phyloP scores from a whole-genome alignment of 768 basidiomycete genomes.

The Butyriboletus loyo region DNA sequence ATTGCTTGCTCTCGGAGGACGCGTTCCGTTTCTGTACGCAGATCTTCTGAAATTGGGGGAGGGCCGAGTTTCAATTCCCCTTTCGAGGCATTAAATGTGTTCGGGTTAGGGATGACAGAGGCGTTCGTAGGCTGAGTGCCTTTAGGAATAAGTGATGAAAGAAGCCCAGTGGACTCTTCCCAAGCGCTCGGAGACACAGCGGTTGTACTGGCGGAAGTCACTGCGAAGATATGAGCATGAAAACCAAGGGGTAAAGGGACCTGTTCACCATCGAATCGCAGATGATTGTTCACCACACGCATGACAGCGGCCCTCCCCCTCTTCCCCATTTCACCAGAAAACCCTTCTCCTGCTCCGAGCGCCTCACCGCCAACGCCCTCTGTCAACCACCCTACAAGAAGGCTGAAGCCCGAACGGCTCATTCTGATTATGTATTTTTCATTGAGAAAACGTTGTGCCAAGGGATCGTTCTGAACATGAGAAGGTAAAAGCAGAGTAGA shows the following conservation, averaged over 20 bases:
- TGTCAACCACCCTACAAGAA: conserved; percentile 94
- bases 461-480: conserved; percentile 80
- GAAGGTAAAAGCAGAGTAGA: conserved; percentile 76
- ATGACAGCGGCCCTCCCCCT: conserved; percentile 87
- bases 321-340: conserved; percentile 77
- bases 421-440: conserved; percentile 91
- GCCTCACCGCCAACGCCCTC: conserved; percentile 87
- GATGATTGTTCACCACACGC: conserved; percentile 90
- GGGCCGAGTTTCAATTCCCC: conserved; percentile 85
- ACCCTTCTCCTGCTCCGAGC: conserved; percentile 75
- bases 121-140: conserved; percentile 38
- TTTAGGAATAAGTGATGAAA: conserved; percentile 75
- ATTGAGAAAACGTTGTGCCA: conserved; percentile 80
- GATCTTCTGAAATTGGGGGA: conserved; percentile 72
- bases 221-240: conserved; percentile 39
- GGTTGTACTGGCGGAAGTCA: conserved; percentile 68
- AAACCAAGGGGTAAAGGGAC: neutral
- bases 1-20: conserved; percentile 78
- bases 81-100: conserved; percentile 72
- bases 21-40: conserved; percentile 78
- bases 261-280: conserved; percentile 80
- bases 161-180: conserved; percentile 84
- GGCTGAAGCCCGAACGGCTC: conserved; percentile 87
- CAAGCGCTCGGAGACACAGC: conserved; percentile 62
- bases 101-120: conserved; percentile 53